These are phyloP conservation scores for Chalciporus sp. DNA, from an alignment of 1,284 basidiomycete species.

Conservation along the genomic window DNA sequence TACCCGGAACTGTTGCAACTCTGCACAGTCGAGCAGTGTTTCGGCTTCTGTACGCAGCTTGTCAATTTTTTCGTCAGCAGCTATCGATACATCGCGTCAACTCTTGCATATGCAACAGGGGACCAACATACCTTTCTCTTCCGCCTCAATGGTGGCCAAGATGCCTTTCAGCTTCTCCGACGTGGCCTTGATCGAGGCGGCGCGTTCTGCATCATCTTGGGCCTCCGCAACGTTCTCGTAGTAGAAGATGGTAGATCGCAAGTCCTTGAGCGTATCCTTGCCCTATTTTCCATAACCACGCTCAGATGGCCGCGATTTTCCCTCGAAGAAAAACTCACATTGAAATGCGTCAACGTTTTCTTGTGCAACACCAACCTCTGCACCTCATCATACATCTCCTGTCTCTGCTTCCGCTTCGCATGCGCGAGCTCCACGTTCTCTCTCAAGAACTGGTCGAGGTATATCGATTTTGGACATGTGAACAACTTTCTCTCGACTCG, in stretches of 20 bases:
- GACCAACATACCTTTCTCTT: conserved; percentile 50
- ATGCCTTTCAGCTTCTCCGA: conserved; percentile 52
- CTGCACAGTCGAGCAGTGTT: conserved; percentile 57
- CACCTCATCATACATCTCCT: conserved; percentile 51
- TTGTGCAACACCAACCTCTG: conserved; percentile 47
- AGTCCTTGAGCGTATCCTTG: conserved; percentile 59
- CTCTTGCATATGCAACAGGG: background rate
- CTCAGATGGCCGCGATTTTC: background rate
- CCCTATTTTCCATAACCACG: conserved; percentile 41
- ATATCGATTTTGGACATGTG: conserved; percentile 62
- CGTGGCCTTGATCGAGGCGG: conserved; percentile 44
- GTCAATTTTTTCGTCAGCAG: conserved; percentile 50
- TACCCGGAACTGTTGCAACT: conserved; percentile 61
- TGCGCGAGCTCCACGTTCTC: conserved; percentile 56
- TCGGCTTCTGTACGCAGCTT: conserved; percentile 46
- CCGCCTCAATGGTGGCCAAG: conserved; percentile 52
- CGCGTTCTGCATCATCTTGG: conserved; percentile 49
- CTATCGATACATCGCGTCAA: conserved; percentile 37
- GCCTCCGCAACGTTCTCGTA: conserved; percentile 65
- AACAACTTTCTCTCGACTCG: conserved; percentile 49
- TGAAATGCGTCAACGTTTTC: conserved; percentile 49
- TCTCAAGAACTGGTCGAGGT: conserved; percentile 69
- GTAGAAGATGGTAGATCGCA: conserved; percentile 64
- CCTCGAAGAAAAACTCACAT: conserved; percentile 46
- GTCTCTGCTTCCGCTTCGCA: conserved; percentile 46